Base-by-base conservation (phyloP, 305 asterid species). In the Fraxinus greggii region DNA sequence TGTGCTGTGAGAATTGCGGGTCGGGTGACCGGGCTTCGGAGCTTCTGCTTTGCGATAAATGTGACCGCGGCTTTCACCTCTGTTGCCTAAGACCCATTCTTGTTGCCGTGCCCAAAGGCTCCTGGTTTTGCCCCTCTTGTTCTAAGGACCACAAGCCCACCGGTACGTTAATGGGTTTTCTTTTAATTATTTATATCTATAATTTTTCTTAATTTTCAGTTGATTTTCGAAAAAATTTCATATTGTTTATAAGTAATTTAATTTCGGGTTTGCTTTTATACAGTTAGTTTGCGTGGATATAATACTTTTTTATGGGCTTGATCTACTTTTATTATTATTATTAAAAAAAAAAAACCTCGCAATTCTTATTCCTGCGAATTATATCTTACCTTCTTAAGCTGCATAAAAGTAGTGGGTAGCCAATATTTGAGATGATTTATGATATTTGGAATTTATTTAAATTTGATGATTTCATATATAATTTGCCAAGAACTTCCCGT, bases 41-140 rank as follows among this genome's bases (percentile, higher is more conserved):
- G 92, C 96, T 95, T 84, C 84, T 95, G 33, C 80, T 95, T 8
- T 95, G 99, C 84, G 98, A 94, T 45, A 86, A 89, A 83, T 94
- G 98, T 26, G 95, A 94, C 79, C 63, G 85, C 2, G 98, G 98
- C 1, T 89, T 88, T 85, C 99, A 94, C 83, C 72, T 92, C 1
- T 92, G 86, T 54, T 95, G 98, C 81, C 92, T 95, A 78, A 88
- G 90, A 1, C 97, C 99, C 3, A 79, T 89, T 67, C 94, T 94
- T 29, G 86, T 80, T 4, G 89, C 94, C 9, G 94, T 93, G 13
- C 97, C 97, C 29, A 86, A 89, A 80, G 97, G 92, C 78, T 38
- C 80, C 21, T 95, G 99, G 99, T 89, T 91, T 77, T 94, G 98
- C 36, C 84, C 92, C 4, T 81, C 88, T 85, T 93, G 98, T 86